Conservation (phyloP, 495 filamentous ascomycete species). For the Endocarpon pusillum region DNA sequence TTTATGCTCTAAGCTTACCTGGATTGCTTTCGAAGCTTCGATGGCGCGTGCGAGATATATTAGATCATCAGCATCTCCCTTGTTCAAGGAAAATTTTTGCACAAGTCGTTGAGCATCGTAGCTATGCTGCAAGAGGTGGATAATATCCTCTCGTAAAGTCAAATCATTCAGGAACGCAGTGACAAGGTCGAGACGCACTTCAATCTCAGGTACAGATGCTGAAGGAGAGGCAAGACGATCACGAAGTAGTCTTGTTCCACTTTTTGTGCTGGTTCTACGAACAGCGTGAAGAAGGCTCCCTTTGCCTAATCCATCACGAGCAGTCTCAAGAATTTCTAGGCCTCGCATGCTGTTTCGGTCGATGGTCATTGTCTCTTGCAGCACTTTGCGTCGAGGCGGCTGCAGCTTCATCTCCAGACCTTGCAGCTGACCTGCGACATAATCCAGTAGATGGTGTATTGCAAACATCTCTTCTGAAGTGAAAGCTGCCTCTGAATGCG, state of each 20-base stretch:
- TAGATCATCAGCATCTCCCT: slow-evolving; percentile 89
- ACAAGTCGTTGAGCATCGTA: slow-evolving; percentile 80
- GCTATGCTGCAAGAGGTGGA: slow-evolving; percentile 50
- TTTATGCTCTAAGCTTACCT: slow-evolving; percentile 24
- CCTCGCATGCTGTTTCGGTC: slow-evolving; percentile 82
- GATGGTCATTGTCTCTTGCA: slow-evolving; percentile 67
- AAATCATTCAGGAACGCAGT: slow-evolving; percentile 45
- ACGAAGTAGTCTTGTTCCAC: slow-evolving; percentile 66
- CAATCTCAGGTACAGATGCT: slow-evolving; percentile 63
- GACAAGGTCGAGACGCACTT: slow-evolving; percentile 67
- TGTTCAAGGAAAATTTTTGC: slow-evolving; percentile 80
- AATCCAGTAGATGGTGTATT: slow-evolving; percentile 60
- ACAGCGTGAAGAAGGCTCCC: slow-evolving; percentile 81
- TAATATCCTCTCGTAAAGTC: slow-evolving; percentile 47
- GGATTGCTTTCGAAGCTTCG: slow-evolving; percentile 55
- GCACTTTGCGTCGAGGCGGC: slow-evolving; percentile 54
- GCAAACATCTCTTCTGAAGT: slow-evolving; percentile 36
- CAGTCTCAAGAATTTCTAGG: slow-evolving; percentile 72
- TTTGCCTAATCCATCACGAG: slow-evolving; percentile 52
- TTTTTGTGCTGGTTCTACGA: slow-evolving; percentile 77
- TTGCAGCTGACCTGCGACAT: slow-evolving; percentile 62
- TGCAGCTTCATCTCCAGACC: slow-evolving; percentile 72
- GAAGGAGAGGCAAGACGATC: slow-evolving; percentile 76
- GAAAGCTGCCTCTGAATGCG: slow-evolving; percentile 23
- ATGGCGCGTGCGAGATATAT: slow-evolving; percentile 69